Base-by-base conservation (phyloP, 2,329 filamentous ascomycete species). In the Colletotrichum nymphaeae region DNA sequence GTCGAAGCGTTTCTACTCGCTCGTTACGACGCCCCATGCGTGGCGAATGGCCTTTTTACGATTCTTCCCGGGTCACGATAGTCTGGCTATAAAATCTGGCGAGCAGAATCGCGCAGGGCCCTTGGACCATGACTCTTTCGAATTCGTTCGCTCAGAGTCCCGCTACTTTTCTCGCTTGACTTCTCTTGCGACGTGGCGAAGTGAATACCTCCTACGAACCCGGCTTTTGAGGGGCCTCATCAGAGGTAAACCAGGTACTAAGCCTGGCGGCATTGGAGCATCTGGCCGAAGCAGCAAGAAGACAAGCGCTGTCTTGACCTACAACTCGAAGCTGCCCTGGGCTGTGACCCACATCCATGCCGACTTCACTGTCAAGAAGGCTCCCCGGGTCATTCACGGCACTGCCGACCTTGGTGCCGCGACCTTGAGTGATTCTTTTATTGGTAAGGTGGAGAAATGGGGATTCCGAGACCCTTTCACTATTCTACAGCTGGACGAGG, bases 1-100 rank as follows among this genome's bases (percentile, higher is more conserved):
- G 35, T 98, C 94, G 42, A 94, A 92, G 78, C 93, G 94, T 67
- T 97, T 98, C 80, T 94, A 97, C 82, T 88, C 89, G 65, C 87
- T 98, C 53, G 93, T 98, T 69, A 98, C 95, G 5, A 96, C 94
- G 1, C 94, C 95, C 19, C 95, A 98, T 83, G 95, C 95, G 8
- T 98, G 96, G 96, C 92, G 95, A 75, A 94, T 95, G 80, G 96
- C 95, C 6, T 98, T 98, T 80, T 90, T 94, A 77, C 94, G 95
- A 75, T 96, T 92, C 84, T 99, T 98, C 78, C 94, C 94, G 0
- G 95, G 94, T 1, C 90, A 93, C 28, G 89, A 93, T 78, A 87
- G 88, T 6, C 79, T 92, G 59, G 81, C 77, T 32, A 77, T 82
- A n/a, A 82, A 81, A 59, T 49, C 4, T n/a, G 69, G 76, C 4